Conservation (phyloP, 2,329 filamentous ascomycete species). For the Alternaria sp. region DNA sequence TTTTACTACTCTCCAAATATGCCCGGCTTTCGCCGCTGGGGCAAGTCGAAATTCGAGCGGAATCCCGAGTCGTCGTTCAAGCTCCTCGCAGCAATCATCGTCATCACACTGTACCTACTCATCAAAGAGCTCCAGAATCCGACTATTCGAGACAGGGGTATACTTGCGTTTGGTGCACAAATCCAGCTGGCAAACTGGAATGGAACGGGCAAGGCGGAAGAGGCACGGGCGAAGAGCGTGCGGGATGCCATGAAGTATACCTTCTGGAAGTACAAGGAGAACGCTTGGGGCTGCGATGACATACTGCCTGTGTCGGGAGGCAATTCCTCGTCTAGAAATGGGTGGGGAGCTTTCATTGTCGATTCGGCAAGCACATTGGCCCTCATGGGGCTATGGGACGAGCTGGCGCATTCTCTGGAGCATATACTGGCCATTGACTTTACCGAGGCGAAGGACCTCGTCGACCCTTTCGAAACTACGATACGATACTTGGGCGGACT, state of each 20-base stretch:
- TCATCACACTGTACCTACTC: slow-evolving; percentile 54
- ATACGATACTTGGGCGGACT: slow-evolving; percentile 54
- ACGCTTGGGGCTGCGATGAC: slow-evolving; percentile 54
- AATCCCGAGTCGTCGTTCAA: slow-evolving; percentile 55
- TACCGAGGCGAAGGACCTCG: slow-evolving; percentile 43
- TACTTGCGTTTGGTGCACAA: slow-evolving; percentile 32
- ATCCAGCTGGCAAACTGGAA: slow-evolving; percentile 50
- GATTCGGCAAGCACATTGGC: slow-evolving; percentile 53
- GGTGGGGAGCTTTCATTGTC: slow-evolving; percentile 56
- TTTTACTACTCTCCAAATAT: slow-evolving; percentile 30
- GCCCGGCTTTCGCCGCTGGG: slow-evolving; percentile 50
- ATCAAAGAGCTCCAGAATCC: slow-evolving; percentile 50
- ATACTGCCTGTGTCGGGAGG: slow-evolving; percentile 52
- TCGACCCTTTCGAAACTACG: slow-evolving; percentile 56
- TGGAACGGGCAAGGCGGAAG: slow-evolving; percentile 48
- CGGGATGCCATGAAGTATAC: slow-evolving; percentile 53
- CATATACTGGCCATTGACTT: slow-evolving; percentile 54
- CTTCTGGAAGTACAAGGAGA: slow-evolving; percentile 51
- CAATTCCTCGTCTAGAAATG: slow-evolving; percentile 49
- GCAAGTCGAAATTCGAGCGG: slow-evolving; percentile 50
- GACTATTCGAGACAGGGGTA: slow-evolving; percentile 30
- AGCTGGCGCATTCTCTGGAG: slow-evolving; percentile 52
- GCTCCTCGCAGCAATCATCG: slow-evolving; percentile 51
- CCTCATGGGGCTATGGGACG: slow-evolving; percentile 55
- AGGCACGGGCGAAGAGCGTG: slow-evolving; percentile 45